phyloP scores from a whole-genome alignment of 2,329 filamentous ascomycete genomes.

The Trichoderma arundinaceum region DNA sequence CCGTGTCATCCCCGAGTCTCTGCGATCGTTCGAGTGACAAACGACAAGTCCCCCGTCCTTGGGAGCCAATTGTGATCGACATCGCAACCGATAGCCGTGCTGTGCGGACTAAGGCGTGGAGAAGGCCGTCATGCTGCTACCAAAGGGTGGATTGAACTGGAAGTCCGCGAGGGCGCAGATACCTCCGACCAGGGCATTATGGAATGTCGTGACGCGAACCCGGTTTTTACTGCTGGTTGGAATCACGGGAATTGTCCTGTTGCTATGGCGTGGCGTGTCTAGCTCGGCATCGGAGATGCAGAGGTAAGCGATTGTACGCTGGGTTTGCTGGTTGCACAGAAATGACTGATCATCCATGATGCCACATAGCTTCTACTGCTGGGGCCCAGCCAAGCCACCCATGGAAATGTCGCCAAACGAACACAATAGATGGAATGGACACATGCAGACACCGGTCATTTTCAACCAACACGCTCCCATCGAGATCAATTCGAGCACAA shows the following conservation, averaged over 20 bases:
- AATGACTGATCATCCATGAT: neutral
- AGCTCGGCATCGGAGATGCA: slow-evolving; percentile 86
- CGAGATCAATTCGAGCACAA: slow-evolving; percentile 79
- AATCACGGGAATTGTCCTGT: slow-evolving; percentile 70
- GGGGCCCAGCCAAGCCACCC: slow-evolving; percentile 91
- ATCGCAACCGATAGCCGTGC: neutral
- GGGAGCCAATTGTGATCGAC: slow-evolving; percentile 10
- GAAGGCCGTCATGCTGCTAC: slow-evolving; percentile 75
- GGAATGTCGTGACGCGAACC: slow-evolving; percentile 74
- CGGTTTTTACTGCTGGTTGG: slow-evolving; percentile 77
- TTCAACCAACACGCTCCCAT: slow-evolving; percentile 95
- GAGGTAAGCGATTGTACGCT: slow-evolving; percentile 64
- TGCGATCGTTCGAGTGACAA: slow-evolving; percentile 14
- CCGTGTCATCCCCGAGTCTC: slow-evolving; percentile 19
- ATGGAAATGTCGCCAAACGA: slow-evolving; percentile 95
- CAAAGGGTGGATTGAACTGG: slow-evolving; percentile 90
- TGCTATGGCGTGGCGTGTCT: slow-evolving; percentile 88
- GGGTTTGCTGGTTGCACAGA: neutral
- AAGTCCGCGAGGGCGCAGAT: slow-evolving; percentile 83
- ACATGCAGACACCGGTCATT: slow-evolving; percentile 88
- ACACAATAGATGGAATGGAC: slow-evolving; percentile 84
- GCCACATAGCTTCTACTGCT: slow-evolving; percentile 85
- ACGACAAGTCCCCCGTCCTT: neutral
- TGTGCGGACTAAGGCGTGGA: slow-evolving; percentile 25
- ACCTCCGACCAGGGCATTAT: slow-evolving; percentile 75